Conservation (phyloP, 2,329 filamentous ascomycete species). For the Fusarium sp. region DNA sequence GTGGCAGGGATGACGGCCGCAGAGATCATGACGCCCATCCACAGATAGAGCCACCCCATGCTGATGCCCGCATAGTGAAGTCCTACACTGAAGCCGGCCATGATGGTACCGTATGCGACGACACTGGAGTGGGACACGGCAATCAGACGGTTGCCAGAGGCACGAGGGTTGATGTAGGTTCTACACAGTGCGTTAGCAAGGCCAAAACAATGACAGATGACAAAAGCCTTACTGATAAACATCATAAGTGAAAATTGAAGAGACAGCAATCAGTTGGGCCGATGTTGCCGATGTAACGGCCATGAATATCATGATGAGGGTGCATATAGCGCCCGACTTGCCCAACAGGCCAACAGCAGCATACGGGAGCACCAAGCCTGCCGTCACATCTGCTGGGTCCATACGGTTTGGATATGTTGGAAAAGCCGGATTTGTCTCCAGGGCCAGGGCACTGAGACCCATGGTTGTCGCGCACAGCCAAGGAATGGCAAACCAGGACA, state of each 20-base stretch:
- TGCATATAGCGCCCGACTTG: slow-evolving; percentile 41
- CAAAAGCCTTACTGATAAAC: slow-evolving; percentile 22
- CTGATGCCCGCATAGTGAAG: slow-evolving; percentile 80
- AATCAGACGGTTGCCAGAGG: slow-evolving; percentile 81
- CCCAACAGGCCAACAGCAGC: slow-evolving; percentile 85
- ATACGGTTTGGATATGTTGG: slow-evolving; percentile 60
- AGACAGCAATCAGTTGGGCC: slow-evolving; percentile 84
- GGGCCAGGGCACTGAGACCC: slow-evolving; percentile 83
- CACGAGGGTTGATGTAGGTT: slow-evolving; percentile 74
- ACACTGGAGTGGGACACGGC: slow-evolving; percentile 83
- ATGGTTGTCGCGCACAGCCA: slow-evolving; percentile 91
- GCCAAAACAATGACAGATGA: accelerated
- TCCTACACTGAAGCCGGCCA: slow-evolving; percentile 83
- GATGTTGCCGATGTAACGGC: slow-evolving; percentile 87
- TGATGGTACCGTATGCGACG: slow-evolving; percentile 76
- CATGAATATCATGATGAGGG: slow-evolving; percentile 45
- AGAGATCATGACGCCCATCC: slow-evolving; percentile 94
- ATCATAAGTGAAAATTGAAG: slow-evolving; percentile 71
- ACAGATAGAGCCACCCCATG: slow-evolving; percentile 89
- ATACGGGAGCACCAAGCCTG: slow-evolving; percentile 86
- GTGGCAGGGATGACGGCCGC: slow-evolving; percentile 86
- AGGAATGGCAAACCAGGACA: slow-evolving; percentile 93
- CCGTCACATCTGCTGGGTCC: slow-evolving; percentile 73
- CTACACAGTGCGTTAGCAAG: background rate
- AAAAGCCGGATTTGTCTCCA: slow-evolving; percentile 67